A percentile compares a stretch with the other conserved stretches of the same genome.
Evolutionary conservation across 2,329 filamentous ascomycete species (phyloP).

Genomic region (Verticillium tricorpus): DNA sequence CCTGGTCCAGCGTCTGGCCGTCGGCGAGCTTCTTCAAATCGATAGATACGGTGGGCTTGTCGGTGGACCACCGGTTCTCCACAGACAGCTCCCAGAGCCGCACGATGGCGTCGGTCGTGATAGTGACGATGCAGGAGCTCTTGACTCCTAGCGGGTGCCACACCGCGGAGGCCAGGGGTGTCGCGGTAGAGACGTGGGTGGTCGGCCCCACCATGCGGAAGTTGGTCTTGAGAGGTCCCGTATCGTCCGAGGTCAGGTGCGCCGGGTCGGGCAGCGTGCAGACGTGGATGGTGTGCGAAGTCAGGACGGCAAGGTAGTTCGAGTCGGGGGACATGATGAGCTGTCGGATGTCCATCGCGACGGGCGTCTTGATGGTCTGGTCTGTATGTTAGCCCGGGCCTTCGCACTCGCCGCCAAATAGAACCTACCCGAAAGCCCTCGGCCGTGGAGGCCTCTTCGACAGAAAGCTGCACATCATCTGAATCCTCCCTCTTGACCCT

Average conservation of each 20-base stretch:
- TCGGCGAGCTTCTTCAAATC: conserved; percentile 87
- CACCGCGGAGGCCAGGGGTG: conserved; percentile 72
- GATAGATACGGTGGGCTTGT: conserved; percentile 74
- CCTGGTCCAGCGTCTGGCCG: conserved; percentile 74
- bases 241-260: conserved; percentile 67
- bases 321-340: conserved; percentile 78
- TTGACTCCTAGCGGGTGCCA: conserved; percentile 92
- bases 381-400: background rate
- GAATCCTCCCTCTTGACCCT: conserved; percentile 47
- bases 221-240: conserved; percentile 68
- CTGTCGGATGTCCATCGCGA: conserved; percentile 79
- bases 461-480: conserved; percentile 21
- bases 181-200: conserved; percentile 82
- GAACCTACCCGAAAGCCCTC: conserved; percentile 44
- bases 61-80: conserved; percentile 83
- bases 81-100: conserved; percentile 85
- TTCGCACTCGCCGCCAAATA: too few species aligned
- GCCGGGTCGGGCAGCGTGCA: conserved; percentile 77
- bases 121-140: conserved; percentile 77
- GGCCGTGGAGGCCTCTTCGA: conserved; percentile 19
- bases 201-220: conserved; percentile 91
- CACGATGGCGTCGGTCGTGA: conserved; percentile 83
- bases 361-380: conserved; percentile 70
- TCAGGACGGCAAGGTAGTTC: conserved; percentile 79
- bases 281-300: conserved; percentile 83